These are phyloP conservation scores for Pseudozyma sp. DNA, from an alignment of 1,284 basidiomycete genomes.

Conservation along the genomic window DNA sequence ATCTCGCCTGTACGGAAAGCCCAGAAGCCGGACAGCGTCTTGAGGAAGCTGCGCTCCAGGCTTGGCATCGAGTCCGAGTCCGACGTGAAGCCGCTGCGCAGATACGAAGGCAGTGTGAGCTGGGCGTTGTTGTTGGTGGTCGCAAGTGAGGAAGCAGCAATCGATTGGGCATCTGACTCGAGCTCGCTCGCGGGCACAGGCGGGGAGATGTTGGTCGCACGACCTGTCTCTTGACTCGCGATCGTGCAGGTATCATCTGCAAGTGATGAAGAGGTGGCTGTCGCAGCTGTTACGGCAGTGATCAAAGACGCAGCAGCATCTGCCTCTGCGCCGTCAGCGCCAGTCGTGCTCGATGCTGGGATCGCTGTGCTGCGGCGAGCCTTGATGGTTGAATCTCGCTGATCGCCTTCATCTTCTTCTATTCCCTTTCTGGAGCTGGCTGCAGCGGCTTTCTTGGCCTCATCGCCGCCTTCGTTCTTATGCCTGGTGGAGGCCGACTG, in stretches of 20 bases:
- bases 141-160: conserved; percentile 39
- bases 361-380: neutral
- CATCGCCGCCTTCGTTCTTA: conserved; percentile 4
- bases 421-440: conserved; percentile 1
- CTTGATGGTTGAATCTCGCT: conserved; percentile 25
- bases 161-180: conserved; percentile 51
- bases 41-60: conserved; percentile 73
- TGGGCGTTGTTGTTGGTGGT: conserved; percentile 40
- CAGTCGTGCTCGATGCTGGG: neutral
- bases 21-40: conserved; percentile 82
- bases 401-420: conserved; percentile 40
- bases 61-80: conserved; percentile 53
- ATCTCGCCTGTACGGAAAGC: conserved; percentile 72
- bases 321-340: neutral
- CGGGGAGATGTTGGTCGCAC: conserved; percentile 24
- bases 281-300: conserved; percentile 15
- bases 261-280: conserved; percentile 19
- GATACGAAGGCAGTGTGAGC: conserved; percentile 43
- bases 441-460: conserved; percentile 6
- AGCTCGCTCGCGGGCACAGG: conserved; percentile 45
- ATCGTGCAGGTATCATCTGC: conserved; percentile 39
- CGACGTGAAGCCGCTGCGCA: conserved; percentile 43
- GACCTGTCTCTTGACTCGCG: conserved; percentile 36
- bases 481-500: neutral
- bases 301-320: conserved; percentile 16